Conservation (phyloP, 805 yeast species). For the Spencermartinsiella europaea region DNA sequence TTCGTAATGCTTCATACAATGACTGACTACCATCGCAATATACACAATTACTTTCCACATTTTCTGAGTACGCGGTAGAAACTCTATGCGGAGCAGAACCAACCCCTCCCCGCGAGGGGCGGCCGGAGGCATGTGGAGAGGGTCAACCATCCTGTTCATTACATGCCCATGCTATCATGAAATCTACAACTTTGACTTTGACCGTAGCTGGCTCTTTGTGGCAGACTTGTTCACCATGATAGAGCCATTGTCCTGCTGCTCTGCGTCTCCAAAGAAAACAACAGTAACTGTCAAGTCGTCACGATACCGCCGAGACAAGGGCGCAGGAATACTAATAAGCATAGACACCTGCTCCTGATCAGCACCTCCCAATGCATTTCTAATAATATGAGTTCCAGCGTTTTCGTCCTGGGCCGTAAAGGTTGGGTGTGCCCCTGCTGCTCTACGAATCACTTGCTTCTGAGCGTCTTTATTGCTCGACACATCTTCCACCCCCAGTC, state of each 20-base stretch:
- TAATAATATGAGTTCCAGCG: conserved; percentile 85
- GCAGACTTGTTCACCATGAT: conserved; percentile 29
- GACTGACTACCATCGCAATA: too few species aligned
- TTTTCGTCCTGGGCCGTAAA: conserved; percentile 67
- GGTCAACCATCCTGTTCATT: background rate
- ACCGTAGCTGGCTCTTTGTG: conserved; percentile 14
- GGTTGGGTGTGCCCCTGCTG: conserved; percentile 19
- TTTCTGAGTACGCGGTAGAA: too few species aligned
- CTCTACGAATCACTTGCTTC: conserved; percentile 68
- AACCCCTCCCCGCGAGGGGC: too few species aligned
- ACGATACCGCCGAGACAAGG: conserved; percentile 84
- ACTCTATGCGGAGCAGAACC: too few species aligned
- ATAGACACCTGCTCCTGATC: conserved; percentile 82
- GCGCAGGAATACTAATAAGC: conserved; percentile 85
- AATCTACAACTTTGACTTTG: conserved; percentile 18
- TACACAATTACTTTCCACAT: too few species aligned
- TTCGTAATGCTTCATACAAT: too few species aligned
- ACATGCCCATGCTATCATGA: background rate
- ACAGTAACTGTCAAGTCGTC: conserved; percentile 97
- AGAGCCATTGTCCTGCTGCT: conserved; percentile 23
- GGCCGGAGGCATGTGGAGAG: too few species aligned
- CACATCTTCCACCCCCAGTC: conserved; percentile 29
- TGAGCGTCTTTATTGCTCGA: conserved; percentile 45
- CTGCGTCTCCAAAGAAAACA: conserved; percentile 70
- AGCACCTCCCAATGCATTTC: conserved; percentile 91